Evolutionary conservation across 2,329 filamentous ascomycete species (phyloP).

Genomic region (Exophiala xenobiotica): DNA sequence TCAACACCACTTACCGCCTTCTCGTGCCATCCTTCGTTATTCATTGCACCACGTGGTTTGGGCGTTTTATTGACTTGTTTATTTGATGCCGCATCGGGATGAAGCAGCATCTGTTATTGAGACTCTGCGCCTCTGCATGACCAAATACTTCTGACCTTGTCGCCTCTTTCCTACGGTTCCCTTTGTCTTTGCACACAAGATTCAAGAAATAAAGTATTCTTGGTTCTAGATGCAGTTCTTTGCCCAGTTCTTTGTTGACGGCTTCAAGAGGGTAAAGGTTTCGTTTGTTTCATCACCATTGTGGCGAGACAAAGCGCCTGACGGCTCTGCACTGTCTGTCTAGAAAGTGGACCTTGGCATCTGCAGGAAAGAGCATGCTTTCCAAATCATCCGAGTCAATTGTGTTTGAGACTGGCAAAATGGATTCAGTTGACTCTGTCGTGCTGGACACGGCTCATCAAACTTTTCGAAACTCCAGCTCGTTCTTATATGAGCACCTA

Average conservation of each 20-base stretch:
- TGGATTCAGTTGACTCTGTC: conserved; percentile 1
- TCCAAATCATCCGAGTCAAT: too few species aligned
- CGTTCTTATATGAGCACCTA: neutral
- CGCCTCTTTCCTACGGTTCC: too few species aligned
- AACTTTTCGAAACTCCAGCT: neutral
- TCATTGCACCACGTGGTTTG: neutral
- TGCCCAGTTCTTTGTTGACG: neutral
- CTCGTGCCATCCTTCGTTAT: neutral
- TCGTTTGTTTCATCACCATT: neutral
- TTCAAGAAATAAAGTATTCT: neutral
- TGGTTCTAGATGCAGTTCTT: neutral
- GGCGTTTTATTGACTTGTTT: neutral
- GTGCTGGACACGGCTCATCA: conserved; percentile 10
- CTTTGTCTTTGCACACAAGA: too few species aligned
- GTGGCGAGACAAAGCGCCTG: neutral
- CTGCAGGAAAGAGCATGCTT: too few species aligned
- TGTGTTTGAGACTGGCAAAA: conserved; percentile 7
- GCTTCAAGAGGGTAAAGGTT: neutral
- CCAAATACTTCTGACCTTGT: too few species aligned
- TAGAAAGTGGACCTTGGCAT: too few species aligned
- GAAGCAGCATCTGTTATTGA: neutral
- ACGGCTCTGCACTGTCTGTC: too few species aligned
- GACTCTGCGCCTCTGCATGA: neutral
- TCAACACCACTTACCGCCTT: neutral
- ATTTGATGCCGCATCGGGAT: neutral